Evolutionary conservation across 2,329 filamentous ascomycete species (phyloP).

Genomic region (Cordyceps tenuipes): DNA sequence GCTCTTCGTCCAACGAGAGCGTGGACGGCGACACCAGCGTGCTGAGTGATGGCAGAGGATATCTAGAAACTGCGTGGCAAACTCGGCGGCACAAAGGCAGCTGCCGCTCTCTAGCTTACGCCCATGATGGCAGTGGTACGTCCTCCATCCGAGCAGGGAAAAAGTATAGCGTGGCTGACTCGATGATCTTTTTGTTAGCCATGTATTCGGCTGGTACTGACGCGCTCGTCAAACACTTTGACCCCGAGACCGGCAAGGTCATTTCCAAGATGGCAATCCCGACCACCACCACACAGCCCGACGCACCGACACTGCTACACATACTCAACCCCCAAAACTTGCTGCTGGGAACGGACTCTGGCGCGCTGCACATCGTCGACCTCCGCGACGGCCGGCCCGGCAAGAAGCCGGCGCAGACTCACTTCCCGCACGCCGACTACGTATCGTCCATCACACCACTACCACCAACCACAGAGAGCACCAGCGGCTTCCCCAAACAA

Average conservation of each 20-base stretch:
- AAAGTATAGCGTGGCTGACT: slow-evolving; percentile 6
- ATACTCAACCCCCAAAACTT: slow-evolving; percentile 80
- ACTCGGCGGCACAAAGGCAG: slow-evolving; percentile 90
- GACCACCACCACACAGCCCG: slow-evolving; percentile 41
- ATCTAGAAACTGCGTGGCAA: slow-evolving; percentile 76
- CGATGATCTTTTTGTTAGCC: slow-evolving; percentile 27
- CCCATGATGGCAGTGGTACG: slow-evolving; percentile 63
- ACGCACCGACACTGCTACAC: slow-evolving; percentile 74
- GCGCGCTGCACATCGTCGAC: slow-evolving; percentile 81
- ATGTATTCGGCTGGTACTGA: slow-evolving; percentile 58
- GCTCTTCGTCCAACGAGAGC: slow-evolving; percentile 43
- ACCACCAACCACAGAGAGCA: slow-evolving; percentile 70
- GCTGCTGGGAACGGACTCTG: slow-evolving; percentile 83
- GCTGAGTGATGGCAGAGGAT: slow-evolving; percentile 55
- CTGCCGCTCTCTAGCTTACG: slow-evolving; percentile 74
- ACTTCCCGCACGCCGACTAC: slow-evolving; percentile 86
- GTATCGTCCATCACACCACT: slow-evolving; percentile 81
- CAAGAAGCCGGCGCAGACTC: slow-evolving; percentile 65
- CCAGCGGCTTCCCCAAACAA: slow-evolving; percentile 84
- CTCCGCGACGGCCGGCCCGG: slow-evolving; percentile 54
- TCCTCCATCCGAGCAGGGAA: slow-evolving; percentile 22
- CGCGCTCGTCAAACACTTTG: slow-evolving; percentile 49
- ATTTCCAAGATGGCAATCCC: slow-evolving; percentile 77
- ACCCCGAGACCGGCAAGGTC: slow-evolving; percentile 56
- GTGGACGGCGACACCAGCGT: slow-evolving; percentile 40